Conservation (phyloP, 2,329 filamentous ascomycete genomes). For the Arachnomyces sp. region DNA sequence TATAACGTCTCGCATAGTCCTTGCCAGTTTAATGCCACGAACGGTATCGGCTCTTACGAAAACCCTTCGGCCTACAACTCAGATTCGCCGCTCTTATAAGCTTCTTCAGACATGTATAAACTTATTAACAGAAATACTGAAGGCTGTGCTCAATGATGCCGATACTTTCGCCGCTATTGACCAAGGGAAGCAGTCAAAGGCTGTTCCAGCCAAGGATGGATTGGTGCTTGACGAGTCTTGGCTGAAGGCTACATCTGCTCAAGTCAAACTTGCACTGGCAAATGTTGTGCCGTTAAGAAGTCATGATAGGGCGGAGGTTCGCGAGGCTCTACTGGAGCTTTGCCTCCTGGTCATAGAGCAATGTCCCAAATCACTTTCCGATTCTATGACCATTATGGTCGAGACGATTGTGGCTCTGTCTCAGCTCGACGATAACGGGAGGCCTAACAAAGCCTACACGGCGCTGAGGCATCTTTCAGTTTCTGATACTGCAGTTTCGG, state of each 20-base stretch:
- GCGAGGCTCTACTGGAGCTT: slow-evolving; percentile 56
- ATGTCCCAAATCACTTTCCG: slow-evolving; percentile 63
- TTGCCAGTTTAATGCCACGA: slow-evolving; percentile 81
- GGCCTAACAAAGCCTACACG: slow-evolving; percentile 25
- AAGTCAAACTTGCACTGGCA: slow-evolving; percentile 74
- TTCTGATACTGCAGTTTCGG: slow-evolving; percentile 54
- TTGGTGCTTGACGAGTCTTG: slow-evolving; percentile 48
- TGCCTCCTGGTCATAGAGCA: slow-evolving; percentile 70
- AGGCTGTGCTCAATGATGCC: slow-evolving; percentile 39
- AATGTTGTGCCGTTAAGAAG: slow-evolving; percentile 67
- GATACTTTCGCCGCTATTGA: slow-evolving; percentile 17
- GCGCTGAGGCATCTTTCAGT: slow-evolving; percentile 53
- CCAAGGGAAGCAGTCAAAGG: slow-evolving; percentile 5
- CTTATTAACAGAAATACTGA: slow-evolving; percentile 44
- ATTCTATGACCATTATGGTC: slow-evolving; percentile 62
- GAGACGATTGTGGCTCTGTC: slow-evolving; percentile 71
- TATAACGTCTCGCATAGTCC: slow-evolving; percentile 62
- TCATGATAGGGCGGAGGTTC: slow-evolving; percentile 62
- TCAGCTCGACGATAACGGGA: slow-evolving; percentile 40
- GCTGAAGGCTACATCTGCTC: slow-evolving; percentile 69
- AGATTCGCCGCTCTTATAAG: slow-evolving; percentile 50
- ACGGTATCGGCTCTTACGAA: slow-evolving; percentile 75
- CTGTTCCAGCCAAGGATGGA: slow-evolving; percentile 24
- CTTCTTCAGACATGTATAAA: slow-evolving; percentile 57
- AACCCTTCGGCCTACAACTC: slow-evolving; percentile 60